Conservation (phyloP, 1,139 yeast genomes). For the Yamadazyma siamensis region DNA sequence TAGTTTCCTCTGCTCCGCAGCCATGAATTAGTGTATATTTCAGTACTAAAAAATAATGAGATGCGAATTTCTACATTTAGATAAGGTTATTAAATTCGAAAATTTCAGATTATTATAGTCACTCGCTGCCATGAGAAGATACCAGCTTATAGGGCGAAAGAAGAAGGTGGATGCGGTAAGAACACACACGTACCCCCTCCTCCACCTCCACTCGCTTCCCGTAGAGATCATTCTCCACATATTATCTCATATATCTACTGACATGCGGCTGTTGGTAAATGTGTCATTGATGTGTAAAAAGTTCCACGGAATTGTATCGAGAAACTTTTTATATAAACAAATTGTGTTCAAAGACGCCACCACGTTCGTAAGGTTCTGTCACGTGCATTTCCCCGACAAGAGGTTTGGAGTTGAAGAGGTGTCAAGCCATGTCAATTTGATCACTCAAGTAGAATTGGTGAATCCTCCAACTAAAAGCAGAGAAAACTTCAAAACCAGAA, state of each 20-base stretch:
- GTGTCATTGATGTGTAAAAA: conserved; percentile 35
- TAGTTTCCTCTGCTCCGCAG: conserved; percentile 68
- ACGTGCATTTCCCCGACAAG: conserved; percentile 22
- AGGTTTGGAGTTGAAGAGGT: conserved; percentile 21
- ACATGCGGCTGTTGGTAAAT: conserved; percentile 18
- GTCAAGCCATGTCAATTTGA: conserved; percentile 30
- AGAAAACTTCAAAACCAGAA: conserved; percentile 23
- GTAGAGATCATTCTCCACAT: conserved; percentile 37
- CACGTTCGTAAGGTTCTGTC: conserved; percentile 31
- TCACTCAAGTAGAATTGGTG: conserved; percentile 22
- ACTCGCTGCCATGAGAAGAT: no score
- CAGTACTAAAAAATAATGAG: neutral
- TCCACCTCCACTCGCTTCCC: conserved; percentile 40
- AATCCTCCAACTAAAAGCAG: conserved; percentile 34
- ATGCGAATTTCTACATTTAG: neutral
- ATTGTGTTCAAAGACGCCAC: conserved; percentile 24
- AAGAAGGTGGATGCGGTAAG: conserved; percentile 15
- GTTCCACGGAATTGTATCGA: conserved; percentile 33
- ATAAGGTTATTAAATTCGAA: neutral
- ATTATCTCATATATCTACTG: conserved; percentile 20
- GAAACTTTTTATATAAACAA: conserved; percentile 31
- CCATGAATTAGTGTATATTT: conserved; percentile 2
- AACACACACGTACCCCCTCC: conserved; percentile 20
- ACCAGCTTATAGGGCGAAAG: conserved; percentile 40
- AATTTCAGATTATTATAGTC: no score